Conservation (phyloP, 768 basidiomycete species). For the Mycena crocata region DNA sequence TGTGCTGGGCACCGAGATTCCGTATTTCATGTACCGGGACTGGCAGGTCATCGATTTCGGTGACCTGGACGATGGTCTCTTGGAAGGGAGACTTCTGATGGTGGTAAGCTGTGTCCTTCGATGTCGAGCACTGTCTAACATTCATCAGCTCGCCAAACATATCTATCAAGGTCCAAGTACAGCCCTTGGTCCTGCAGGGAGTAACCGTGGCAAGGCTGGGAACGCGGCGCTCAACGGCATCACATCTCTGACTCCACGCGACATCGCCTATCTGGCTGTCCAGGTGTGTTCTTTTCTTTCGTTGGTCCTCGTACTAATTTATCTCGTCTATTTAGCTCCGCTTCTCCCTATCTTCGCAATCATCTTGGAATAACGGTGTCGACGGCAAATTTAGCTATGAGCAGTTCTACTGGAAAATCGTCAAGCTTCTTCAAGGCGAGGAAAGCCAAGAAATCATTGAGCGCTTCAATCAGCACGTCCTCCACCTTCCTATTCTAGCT, state of each 20-base stretch:
- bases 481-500: not conserved
- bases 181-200: not conserved
- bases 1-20: not conserved
- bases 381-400: not conserved
- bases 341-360: not conserved
- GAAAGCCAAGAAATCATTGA: slow-evolving; percentile 16
- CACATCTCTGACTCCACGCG: not conserved
- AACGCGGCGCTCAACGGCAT: slow-evolving; percentile 12
- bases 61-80: not conserved
- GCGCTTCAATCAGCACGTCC: not conserved
- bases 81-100: not conserved
- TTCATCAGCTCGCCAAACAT: not conserved
- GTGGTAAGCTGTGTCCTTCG: not conserved
- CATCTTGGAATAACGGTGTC: not conserved
- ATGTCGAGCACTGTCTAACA: not conserved
- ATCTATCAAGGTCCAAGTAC: not conserved
- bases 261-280: slow-evolving; percentile 6
- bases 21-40: not conserved
- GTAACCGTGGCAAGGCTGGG: not conserved
- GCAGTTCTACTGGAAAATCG: slow-evolving; percentile 13
- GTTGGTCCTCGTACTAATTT: not conserved
- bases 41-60: not conserved
- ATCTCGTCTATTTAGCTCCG: not conserved
- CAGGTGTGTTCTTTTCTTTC: not conserved
- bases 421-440: not conserved